Conservation (phyloP, 768 basidiomycete genomes). For the Kondoa malvinella region DNA sequence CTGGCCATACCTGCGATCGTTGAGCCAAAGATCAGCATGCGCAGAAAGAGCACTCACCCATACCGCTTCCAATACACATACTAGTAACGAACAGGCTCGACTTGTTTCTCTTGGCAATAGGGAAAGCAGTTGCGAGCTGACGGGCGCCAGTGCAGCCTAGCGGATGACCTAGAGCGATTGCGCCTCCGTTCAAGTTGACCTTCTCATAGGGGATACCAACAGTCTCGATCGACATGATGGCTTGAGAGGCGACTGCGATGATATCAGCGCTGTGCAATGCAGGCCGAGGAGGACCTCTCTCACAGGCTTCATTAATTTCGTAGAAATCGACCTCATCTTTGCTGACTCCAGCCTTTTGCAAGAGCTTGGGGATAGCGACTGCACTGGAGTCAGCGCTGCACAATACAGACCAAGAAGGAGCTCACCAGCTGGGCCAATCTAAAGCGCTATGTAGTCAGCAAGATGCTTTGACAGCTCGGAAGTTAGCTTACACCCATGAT, state of each 20-base stretch:
- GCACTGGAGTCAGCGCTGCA: constrained; percentile 46
- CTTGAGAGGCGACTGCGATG: constrained; percentile 35
- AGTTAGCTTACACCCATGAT: constrained; percentile 27
- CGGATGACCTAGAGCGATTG: constrained; percentile 64
- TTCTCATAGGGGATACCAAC: constrained; percentile 45
- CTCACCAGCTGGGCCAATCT: constrained; percentile 4
- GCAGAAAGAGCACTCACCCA: background rate
- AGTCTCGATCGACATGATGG: constrained; percentile 52
- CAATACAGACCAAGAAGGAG: background rate
- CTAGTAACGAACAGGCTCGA: constrained; percentile 66
- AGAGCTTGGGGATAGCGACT: constrained; percentile 58
- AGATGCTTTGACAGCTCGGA: no score
- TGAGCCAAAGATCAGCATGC: background rate
- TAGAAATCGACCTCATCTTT: constrained; percentile 68
- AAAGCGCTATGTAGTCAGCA: no score
- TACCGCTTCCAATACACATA: constrained; percentile 44
- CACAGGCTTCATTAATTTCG: constrained; percentile 25
- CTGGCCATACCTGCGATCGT: background rate
- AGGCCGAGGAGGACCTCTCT: no score
- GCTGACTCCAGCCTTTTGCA: constrained; percentile 49
- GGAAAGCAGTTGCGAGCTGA: constrained; percentile 66
- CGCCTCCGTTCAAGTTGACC: constrained; percentile 74
- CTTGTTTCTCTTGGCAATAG: constrained; percentile 57
- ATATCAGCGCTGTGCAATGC: no score
- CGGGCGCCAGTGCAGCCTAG: constrained; percentile 70